Evolutionary conservation across 2,329 filamentous ascomycete genomes (phyloP).

Genomic region (Coniochaeta sp.): DNA sequence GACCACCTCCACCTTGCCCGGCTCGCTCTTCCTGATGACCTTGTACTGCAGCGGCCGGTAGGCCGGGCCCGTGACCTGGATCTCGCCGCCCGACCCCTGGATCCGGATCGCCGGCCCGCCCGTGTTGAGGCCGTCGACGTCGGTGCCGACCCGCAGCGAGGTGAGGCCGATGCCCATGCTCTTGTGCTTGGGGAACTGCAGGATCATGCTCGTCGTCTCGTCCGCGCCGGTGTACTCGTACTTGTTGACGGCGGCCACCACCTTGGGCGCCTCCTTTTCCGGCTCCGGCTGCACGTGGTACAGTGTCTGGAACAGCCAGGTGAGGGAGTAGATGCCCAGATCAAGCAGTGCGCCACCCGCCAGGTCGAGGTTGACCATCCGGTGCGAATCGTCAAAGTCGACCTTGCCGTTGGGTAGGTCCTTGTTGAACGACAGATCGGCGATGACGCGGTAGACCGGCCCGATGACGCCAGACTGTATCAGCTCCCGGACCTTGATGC

Average conservation of each 20-base stretch:
- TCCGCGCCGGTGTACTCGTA: slow-evolving; percentile 64
- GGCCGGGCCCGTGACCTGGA: slow-evolving; percentile 67
- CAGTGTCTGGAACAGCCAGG: slow-evolving; percentile 84
- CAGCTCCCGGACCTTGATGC: slow-evolving; percentile 65
- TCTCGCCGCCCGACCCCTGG: slow-evolving; percentile 73
- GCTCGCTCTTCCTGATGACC: slow-evolving; percentile 47
- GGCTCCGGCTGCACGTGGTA: slow-evolving; percentile 70
- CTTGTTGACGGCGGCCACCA: slow-evolving; percentile 63
- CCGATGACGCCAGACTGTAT: slow-evolving; percentile 48
- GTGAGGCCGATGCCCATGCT: slow-evolving; percentile 68
- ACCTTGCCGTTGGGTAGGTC: slow-evolving; percentile 48
- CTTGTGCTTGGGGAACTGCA: slow-evolving; percentile 63
- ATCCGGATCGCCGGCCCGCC: slow-evolving; percentile 66
- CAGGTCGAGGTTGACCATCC: slow-evolving; percentile 76
- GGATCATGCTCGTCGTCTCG: slow-evolving; percentile 69
- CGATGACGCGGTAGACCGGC: slow-evolving; percentile 51
- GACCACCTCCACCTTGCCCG: slow-evolving; percentile 39
- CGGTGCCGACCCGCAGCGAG: slow-evolving; percentile 51
- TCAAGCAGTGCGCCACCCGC: slow-evolving; percentile 79
- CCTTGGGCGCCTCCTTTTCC: slow-evolving; percentile 59
- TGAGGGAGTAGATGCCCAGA: slow-evolving; percentile 80
- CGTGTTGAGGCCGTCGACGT: slow-evolving; percentile 52
- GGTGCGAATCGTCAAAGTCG: slow-evolving; percentile 53
- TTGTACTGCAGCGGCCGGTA: slow-evolving; percentile 61
- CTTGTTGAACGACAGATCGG: slow-evolving; percentile 54